Conservation (phyloP, 257 asterid species). For the Gentiana macrophylla region DNA sequence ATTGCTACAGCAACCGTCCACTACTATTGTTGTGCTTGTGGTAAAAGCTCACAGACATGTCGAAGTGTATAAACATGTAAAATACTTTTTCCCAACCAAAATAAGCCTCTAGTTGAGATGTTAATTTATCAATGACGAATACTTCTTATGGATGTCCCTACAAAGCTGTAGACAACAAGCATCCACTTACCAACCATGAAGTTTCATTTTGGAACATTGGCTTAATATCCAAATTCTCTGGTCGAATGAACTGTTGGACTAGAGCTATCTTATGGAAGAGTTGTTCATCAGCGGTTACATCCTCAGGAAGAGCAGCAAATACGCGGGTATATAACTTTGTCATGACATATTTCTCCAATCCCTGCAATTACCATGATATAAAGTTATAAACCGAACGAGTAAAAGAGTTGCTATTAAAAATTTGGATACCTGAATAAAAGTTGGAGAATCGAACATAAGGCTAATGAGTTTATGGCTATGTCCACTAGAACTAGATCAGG, state of each 20-base stretch:
- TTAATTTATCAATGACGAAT: too few relatives aligned
- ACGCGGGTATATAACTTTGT: constrained; percentile 64
- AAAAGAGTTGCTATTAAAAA: neutral
- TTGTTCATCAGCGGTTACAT: constrained; percentile 62
- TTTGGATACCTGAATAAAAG: neutral
- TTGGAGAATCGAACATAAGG: neutral
- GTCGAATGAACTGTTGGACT: constrained; percentile 75
- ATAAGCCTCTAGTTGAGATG: too few relatives aligned
- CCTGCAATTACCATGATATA: constrained; percentile 33
- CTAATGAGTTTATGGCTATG: neutral
- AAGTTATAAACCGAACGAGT: too few relatives aligned
- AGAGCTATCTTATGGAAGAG: constrained; percentile 71
- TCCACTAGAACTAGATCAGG: too few relatives aligned
- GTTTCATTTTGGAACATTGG: constrained; percentile 66
- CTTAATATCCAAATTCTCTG: constrained; percentile 82
- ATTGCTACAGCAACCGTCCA: too few relatives aligned
- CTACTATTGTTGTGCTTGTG: too few relatives aligned
- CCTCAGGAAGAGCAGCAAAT: constrained; percentile 81
- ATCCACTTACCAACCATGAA: constrained; percentile 76
- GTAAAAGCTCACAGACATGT: too few relatives aligned
- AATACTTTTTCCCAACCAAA: too few relatives aligned
- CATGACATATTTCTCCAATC: constrained; percentile 88
- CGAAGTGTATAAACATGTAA: too few relatives aligned
- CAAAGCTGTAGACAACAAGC: too few relatives aligned
- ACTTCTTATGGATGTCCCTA: too few relatives aligned